Base-by-base conservation (phyloP, 2,329 filamentous ascomycete species). In the Diaporthe sp. region DNA sequence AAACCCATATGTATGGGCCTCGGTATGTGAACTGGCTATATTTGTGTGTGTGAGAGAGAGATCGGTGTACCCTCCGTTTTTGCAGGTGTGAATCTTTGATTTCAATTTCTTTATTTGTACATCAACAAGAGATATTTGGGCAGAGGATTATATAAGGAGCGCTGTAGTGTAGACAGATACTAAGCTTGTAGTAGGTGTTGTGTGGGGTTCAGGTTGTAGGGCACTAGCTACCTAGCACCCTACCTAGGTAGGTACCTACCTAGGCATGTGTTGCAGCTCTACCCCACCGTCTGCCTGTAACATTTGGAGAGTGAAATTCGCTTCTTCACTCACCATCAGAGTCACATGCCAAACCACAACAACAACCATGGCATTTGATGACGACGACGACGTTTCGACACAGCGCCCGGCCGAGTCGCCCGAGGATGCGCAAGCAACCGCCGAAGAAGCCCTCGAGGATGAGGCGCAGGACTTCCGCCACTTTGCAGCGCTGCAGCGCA, bases 381-480 rank as follows among this genome's bases (percentile, higher is more conserved):
- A 82, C 74, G 79, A 81, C 75, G 79, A 82, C 73, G 79, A 80
- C 8, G 42, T 61, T 55, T 47, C 72, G 17, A n/a, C 67, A 6
- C 47, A 50, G 54, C 42, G 42, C 17, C 45, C 77, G 5, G 76
- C 80, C 38, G 80, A 81, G 47, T 61, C 71, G 10, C 79, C 81
- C 25, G 82, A 83, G 55, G 82, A 84, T 45, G 80, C 77, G 12
- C 68, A 71, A 19, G 78, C 80, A 12, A 79, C 80, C 30, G 83
- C 84, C 54, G 91, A 94, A 73, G 88, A 91, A 64, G 91, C 92
- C 76, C 88, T 92, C 71, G 93, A 93, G 54, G 96, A 98, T 79
- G 94, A 96, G 82, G 90, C 92, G 2, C 95, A 96, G 80, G 96
- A 98, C 84, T 98, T 96, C 83, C 92, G 94, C 77, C 92, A 96